A percentile compares a stretch with the other conserved stretches of the same genome.
Evolutionary conservation across 2,329 filamentous ascomycete species (phyloP).

Genomic region (Trichoderma arundinaceum): DNA sequence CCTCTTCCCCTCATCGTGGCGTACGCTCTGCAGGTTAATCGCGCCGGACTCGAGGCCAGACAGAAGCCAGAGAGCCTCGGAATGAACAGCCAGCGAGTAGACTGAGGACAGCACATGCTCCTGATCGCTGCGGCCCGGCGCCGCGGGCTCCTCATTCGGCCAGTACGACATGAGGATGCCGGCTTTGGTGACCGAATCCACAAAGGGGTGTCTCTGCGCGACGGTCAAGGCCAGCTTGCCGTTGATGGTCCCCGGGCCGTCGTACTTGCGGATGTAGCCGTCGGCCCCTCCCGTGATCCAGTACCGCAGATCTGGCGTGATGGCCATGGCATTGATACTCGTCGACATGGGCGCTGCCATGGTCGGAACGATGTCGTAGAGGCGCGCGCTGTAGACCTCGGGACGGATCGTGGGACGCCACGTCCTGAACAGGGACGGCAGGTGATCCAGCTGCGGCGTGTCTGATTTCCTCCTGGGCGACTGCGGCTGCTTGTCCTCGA

Average conservation of each 20-base stretch:
- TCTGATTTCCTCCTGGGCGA: constrained; percentile 37
- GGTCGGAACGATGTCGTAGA: constrained; percentile 95
- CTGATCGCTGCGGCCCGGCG: constrained; percentile 52
- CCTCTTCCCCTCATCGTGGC: constrained; percentile 91
- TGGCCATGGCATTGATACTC: constrained; percentile 89
- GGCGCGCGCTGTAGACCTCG: constrained; percentile 77
- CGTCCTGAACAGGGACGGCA: constrained; percentile 34
- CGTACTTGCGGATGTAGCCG: constrained; percentile 96
- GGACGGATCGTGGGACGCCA: constrained; percentile 69
- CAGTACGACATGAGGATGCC: constrained; percentile 95
- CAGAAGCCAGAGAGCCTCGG: constrained; percentile 87
- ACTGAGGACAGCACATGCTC: constrained; percentile 81
- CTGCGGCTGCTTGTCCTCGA: constrained; percentile 32
- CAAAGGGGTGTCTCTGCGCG: constrained; percentile 93
- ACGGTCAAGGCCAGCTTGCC: constrained; percentile 92
- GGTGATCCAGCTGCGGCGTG: constrained; percentile 36
- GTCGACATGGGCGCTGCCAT: constrained; percentile 96
- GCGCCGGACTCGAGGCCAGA: constrained; percentile 88
- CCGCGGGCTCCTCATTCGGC: constrained; percentile 86
- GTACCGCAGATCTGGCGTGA: constrained; percentile 93
- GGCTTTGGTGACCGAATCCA: constrained; percentile 95
- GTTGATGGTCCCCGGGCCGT: constrained; percentile 93
- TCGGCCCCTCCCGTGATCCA: constrained; percentile 94
- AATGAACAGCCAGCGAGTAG: constrained; percentile 91
- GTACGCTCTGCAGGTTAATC: constrained; percentile 91